Base-by-base conservation (phyloP, 2,329 filamentous ascomycete species). In the Penicillium hesseltinei region DNA sequence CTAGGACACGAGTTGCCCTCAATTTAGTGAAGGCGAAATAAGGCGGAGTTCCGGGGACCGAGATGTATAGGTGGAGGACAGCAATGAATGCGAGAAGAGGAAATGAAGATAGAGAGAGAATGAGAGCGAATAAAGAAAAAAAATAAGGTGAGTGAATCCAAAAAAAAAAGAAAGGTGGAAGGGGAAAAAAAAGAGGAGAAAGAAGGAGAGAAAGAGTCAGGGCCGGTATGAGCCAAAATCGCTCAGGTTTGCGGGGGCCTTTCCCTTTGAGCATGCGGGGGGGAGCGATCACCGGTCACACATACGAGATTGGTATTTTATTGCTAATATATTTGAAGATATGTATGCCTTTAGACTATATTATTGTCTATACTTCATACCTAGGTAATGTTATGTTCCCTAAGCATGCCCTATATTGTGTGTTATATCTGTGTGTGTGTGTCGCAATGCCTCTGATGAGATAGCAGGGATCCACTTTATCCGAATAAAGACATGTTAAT, bases 221-320 rank as follows among this genome's bases (percentile, higher is more conserved):
- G 56, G 58, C 51, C 55, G 60, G 56, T 56, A 53, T 57, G 51
- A 45, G 62, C 64, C 63, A 63, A 67, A 67, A 65, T 67, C 62
- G 59, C 65, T 66, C 65, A 67, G 59, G 56, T 64, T 67, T 64
- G 60, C 60, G 60, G 66, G 63, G 64, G 57, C 62, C 59, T 64
- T 64, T 66, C 58, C 59, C 63, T 65, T 65, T 66, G 64, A 66
- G 64, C 64, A 66, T 67, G 65, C 62, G 63, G 65, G 65, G 64
- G 65, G 62, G 62, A 57, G 52, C 57, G 51, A 60, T 60, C 61
- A 57, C 52, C 49, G 46, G 59, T 62, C 57, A 54, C 51, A 58
- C 54, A 52, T 52, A 52, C 50, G 29, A n/a, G 5, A 9, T 51
- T 51, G 36, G 56, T 40, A 54, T 48, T 49, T 60, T 48, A 46